Evolutionary conservation across 1,139 yeast genomes (phyloP).

Genomic region (Fermentozyma sake): DNA sequence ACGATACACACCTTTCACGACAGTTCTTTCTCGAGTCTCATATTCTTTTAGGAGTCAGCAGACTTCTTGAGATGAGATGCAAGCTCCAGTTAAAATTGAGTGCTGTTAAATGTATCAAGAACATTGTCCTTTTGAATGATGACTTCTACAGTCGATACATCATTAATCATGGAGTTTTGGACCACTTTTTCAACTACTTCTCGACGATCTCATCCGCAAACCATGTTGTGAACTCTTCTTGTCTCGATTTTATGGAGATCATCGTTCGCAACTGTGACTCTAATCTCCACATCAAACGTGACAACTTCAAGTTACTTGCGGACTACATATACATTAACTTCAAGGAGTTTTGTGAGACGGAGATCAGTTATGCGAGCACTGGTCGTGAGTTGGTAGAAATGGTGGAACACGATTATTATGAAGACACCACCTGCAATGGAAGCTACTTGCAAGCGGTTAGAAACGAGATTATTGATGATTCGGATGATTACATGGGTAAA

Average conservation of each 20-base stretch:
- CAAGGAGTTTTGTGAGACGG: slow-evolving; percentile 28
- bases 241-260: slow-evolving; percentile 64
- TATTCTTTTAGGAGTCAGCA: slow-evolving; percentile 50
- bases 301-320: slow-evolving; percentile 45
- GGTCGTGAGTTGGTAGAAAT: slow-evolving; percentile 28
- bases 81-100: slow-evolving; percentile 57
- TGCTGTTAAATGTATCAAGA: slow-evolving; percentile 61
- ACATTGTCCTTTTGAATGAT: slow-evolving; percentile 58
- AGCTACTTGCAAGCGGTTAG: too few relatives aligned
- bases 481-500: too few relatives aligned
- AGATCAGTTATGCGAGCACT: slow-evolving; percentile 25
- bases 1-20: slow-evolving; percentile 51
- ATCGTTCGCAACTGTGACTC: slow-evolving; percentile 31
- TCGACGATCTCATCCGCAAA: slow-evolving; percentile 47
- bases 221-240: slow-evolving; percentile 70
- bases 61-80: slow-evolving; percentile 32
- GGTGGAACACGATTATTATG: slow-evolving; percentile 23
- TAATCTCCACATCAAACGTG: slow-evolving; percentile 7
- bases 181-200: slow-evolving; percentile 48
- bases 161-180: slow-evolving; percentile 51
- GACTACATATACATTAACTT: slow-evolving; percentile 46
- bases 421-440: slow-evolving; percentile 6
- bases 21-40: slow-evolving; percentile 57
- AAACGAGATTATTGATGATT: too few relatives aligned
- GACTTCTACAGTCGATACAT: slow-evolving; percentile 53